Evolutionary conservation across 2,329 filamentous ascomycete species (phyloP).

Genomic region (Aspergillus sp.): DNA sequence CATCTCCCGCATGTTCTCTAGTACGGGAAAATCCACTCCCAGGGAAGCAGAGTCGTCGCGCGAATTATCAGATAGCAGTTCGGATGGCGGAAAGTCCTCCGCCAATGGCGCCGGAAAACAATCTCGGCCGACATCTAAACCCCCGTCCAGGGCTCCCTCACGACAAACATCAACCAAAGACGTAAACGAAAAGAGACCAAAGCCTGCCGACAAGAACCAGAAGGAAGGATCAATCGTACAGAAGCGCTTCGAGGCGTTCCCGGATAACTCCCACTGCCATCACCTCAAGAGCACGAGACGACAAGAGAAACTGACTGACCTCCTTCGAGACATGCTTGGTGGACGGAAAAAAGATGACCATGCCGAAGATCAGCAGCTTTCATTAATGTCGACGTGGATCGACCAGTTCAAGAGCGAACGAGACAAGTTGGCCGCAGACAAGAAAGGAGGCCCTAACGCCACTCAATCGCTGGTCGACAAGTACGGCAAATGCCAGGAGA

Average conservation of each 20-base stretch:
- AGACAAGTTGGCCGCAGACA: slow-evolving; percentile 73
- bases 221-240: slow-evolving; percentile 39
- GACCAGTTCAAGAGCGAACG: slow-evolving; percentile 90
- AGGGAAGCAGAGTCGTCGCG: slow-evolving; percentile 39
- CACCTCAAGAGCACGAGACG: slow-evolving; percentile 85
- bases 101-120: slow-evolving; percentile 39
- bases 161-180: slow-evolving; percentile 41
- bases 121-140: slow-evolving; percentile 32
- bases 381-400: slow-evolving; percentile 93
- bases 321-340: slow-evolving; percentile 81
- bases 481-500: slow-evolving; percentile 97
- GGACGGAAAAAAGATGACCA: slow-evolving; percentile 76
- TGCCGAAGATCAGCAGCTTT: slow-evolving; percentile 73
- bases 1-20: slow-evolving; percentile 53
- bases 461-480: slow-evolving; percentile 87
- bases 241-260: slow-evolving; percentile 61
- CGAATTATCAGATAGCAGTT: slow-evolving; percentile 44
- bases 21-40: slow-evolving; percentile 41
- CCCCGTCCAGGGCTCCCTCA: slow-evolving; percentile 38
- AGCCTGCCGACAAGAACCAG: slow-evolving; percentile 35
- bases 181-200: slow-evolving; percentile 34
- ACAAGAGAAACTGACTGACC: slow-evolving; percentile 92
- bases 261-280: slow-evolving; percentile 79
- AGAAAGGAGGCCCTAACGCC: slow-evolving; percentile 74
- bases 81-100: slow-evolving; percentile 39